Base-by-base conservation (phyloP, 2,329 filamentous ascomycete species). In the Nemania abortiva region DNA sequence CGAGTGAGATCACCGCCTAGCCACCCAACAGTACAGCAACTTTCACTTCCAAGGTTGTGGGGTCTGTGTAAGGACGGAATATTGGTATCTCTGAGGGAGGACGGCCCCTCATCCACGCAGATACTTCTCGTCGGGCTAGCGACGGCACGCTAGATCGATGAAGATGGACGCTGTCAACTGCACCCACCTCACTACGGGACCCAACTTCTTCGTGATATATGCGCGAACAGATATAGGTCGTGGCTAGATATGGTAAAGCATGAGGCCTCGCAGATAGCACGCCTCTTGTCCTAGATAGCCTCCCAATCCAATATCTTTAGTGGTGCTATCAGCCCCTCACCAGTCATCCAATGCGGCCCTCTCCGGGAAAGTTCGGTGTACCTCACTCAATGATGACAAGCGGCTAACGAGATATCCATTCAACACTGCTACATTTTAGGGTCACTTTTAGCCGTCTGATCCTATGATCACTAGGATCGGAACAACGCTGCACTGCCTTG, bases 251-350 rank as follows among this genome's bases (percentile, higher is more conserved):
- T 18, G 60, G 24, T 7, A 55, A n/a, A 62, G n/a, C 37, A n/a
- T 50, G 11, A 29, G 34, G 2, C 34, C 34, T 29, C 20, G 24
- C 45, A 1, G 7, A 15, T 45, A 9, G 39, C 42, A 34, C n/a
- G 10, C 27, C 7, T 63, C 31, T 59, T 55, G 24, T n/a, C 13
- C n/a, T 2, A 42, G 20, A 27, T 54, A 45, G 54, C 31, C n/a
- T 3, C 37, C 31, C n/a, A 58, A 66, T 58, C 27, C 22, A 58
- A 47, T 24, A n/a, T 24, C 10, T 24, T 27, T 42, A 42, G 37
- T 42, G 13, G 37, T 42, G 37, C 11, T 15, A 15, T 42, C 11
- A 5, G 37, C 37, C 13, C 13, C 37, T 42, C 13, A 42, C 11
- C 6, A 3, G 37, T 15, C 37, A 42, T 34, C 9, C 9, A 34